Percentiles rank a stretch among this genome's conserved stretches.
Conservation (phyloP, 805 yeast species). For the Ogataea methylovora region DNA sequence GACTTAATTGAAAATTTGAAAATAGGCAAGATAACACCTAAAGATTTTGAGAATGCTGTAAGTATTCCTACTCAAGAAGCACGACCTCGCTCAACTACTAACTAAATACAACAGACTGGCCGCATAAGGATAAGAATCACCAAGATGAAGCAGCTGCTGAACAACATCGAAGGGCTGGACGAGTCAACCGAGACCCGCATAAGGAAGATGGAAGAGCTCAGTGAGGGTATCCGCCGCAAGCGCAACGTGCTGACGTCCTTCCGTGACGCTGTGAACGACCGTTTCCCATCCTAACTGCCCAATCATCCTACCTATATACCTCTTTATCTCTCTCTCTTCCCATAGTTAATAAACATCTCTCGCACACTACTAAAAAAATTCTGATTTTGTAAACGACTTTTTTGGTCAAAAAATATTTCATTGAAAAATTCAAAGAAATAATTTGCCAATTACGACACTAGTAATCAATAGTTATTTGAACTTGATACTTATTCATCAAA, state of each 20-base stretch:
- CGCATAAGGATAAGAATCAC: constrained; percentile 33
- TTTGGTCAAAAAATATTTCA: no score
- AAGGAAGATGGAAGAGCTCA: constrained; percentile 20
- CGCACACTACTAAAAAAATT: no score
- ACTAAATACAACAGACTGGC: constrained; percentile 26
- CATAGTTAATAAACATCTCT: no score
- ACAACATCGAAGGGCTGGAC: constrained; percentile 36
- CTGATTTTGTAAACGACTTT: no score
- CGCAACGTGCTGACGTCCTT: constrained; percentile 9
- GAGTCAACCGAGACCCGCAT: constrained; percentile 32
- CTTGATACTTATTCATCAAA: no score
- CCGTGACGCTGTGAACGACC: constrained; percentile 15
- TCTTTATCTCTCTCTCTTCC: no score
- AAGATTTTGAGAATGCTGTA: constrained; percentile 35
- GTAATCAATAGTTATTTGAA: no score
- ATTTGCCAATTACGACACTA: no score
- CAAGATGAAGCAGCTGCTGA: constrained; percentile 27
- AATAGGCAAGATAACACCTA: constrained; percentile 31
- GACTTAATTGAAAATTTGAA: constrained; percentile 33
- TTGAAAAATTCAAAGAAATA: no score
- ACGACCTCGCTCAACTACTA: not conserved
- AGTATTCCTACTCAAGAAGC: no score
- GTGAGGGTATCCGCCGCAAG: constrained; percentile 18
- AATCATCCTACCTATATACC: no score
- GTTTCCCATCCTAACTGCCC: no score